phyloP scores from a whole-genome alignment of 768 basidiomycete genomes.

The Mycena haematopus region DNA sequence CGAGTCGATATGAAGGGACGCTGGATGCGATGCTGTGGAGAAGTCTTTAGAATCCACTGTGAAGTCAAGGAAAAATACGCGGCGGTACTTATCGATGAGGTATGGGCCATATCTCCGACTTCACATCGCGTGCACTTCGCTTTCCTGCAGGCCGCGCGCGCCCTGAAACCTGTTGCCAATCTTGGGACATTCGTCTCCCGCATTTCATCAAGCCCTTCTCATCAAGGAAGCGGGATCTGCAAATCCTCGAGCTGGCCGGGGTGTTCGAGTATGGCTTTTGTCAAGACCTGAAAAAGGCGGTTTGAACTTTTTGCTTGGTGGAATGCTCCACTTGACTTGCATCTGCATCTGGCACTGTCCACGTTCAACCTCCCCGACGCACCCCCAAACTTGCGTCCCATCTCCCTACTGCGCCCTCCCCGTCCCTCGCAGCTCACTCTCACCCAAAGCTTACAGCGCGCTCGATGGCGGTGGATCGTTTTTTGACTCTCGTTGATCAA shows the following conservation, averaged over 20 bases:
- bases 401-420: too few relatives aligned
- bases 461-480: too few relatives aligned
- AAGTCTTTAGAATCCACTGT: background rate
- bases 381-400: too few relatives aligned
- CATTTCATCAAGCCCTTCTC: background rate
- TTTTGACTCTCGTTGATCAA: too few relatives aligned
- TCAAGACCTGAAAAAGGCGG: background rate
- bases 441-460: too few relatives aligned
- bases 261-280: background rate
- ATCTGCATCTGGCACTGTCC: too few relatives aligned
- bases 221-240: background rate
- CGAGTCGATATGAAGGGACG: background rate
- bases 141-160: background rate
- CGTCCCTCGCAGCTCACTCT: too few relatives aligned
- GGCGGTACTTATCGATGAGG: background rate
- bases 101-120: too few relatives aligned
- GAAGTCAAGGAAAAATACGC: background rate
- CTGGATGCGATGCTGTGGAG: background rate
- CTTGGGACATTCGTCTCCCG: background rate
- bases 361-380: too few relatives aligned
- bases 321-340: too few relatives aligned
- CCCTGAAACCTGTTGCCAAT: background rate
- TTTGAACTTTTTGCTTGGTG: too few relatives aligned
- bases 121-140: background rate
- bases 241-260: background rate